phyloP scores from a whole-genome alignment of 371 early-diverging fungal genomes.

The Fennellomyces sp. region DNA sequence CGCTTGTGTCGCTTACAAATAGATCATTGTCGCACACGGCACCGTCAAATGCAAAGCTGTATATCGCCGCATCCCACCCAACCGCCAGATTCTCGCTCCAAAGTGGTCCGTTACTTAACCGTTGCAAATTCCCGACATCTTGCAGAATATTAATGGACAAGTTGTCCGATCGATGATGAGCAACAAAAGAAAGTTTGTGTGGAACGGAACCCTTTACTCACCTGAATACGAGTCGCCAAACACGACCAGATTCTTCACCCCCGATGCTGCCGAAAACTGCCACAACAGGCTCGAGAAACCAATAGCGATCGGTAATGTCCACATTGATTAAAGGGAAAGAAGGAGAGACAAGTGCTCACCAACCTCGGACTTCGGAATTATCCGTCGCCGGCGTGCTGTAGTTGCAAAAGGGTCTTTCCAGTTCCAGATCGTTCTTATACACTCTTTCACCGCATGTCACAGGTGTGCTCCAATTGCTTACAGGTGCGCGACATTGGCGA shows the following conservation, averaged over 20 bases:
- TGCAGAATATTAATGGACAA: background rate
- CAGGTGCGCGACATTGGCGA: conserved; percentile 6
- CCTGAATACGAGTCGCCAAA: conserved; percentile 54
- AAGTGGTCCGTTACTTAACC: conserved; percentile 49
- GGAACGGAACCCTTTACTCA: background rate
- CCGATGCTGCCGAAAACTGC: background rate
- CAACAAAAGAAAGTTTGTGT: background rate
- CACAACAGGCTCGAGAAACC: background rate
- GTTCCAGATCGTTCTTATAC: too few species aligned
- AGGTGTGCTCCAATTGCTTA: conserved; percentile 11
- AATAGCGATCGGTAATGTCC: background rate
- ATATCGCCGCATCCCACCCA: conserved; percentile 43
- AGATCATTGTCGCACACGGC: conserved; percentile 36
- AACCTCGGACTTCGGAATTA: too few species aligned
- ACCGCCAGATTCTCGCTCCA: conserved; percentile 49
- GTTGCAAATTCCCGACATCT: conserved; percentile 42
- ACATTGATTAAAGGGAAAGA: background rate
- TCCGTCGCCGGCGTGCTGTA: too few species aligned
- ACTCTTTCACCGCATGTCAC: background rate
- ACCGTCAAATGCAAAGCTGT: conserved; percentile 49
- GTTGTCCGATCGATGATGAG: background rate
- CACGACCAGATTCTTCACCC: conserved; percentile 40
- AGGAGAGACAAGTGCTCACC: background rate
- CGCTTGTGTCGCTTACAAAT: conserved; percentile 11
- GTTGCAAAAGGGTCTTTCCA: too few species aligned